Evolutionary conservation across 75 land plant genomes (phyloP).

Genomic region (Cupressus sempervirens): DNA sequence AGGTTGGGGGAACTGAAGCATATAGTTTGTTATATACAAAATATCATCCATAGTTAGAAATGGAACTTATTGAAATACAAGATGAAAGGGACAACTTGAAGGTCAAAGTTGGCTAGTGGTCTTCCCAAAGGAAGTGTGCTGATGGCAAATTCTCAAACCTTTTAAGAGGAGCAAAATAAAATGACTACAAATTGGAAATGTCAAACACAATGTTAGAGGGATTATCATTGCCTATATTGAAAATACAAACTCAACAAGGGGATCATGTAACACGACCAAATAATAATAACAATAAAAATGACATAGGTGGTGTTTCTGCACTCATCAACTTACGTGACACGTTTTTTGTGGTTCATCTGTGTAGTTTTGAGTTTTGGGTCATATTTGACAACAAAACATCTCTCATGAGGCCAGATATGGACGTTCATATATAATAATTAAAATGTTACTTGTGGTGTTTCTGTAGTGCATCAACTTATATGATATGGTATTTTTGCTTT

Average conservation of each 20-base stretch:
- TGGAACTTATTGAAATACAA: not conserved
- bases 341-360: too few species aligned
- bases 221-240: not conserved
- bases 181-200: not conserved
- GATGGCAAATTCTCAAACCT: not conserved
- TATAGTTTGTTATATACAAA: not conserved
- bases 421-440: too few species aligned
- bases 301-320: too few species aligned
- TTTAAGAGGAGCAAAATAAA: not conserved
- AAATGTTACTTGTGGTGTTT: too few species aligned
- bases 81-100: not conserved
- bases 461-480: too few species aligned
- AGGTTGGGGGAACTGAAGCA: not conserved
- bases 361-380: too few species aligned
- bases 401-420: too few species aligned
- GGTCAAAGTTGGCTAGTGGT: not conserved
- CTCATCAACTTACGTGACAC: too few species aligned
- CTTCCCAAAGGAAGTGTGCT: not conserved
- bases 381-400: too few species aligned
- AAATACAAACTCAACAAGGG: not conserved
- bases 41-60: not conserved
- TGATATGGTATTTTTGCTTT: too few species aligned
- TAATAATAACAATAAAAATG: too few species aligned
- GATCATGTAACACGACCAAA: not conserved
- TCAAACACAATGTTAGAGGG: not conserved